Evolutionary conservation across 352 stramenopile species (phyloP), one percentile per base, ranked within the genome.

Genomic region (Globisporangium abappressorium): DNA sequence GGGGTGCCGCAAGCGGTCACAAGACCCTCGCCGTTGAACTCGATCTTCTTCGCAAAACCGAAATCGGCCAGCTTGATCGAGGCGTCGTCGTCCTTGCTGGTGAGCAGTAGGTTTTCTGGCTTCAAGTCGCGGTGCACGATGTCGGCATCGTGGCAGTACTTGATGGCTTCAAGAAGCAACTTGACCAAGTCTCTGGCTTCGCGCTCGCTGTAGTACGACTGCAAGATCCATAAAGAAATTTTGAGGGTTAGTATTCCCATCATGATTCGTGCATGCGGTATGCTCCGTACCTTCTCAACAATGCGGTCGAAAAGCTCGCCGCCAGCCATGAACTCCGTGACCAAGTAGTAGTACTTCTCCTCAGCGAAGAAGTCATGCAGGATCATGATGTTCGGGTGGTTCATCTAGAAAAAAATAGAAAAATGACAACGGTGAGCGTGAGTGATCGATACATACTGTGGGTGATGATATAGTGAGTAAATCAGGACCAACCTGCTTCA

Each of bases 271-370:
- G 30, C 26, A 20, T 18, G 14, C 1, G 5, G 22, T 15, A 18
- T n/a, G n/a, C 2, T 26, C 11, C 75, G 18, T 55, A 93, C 86
- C 79, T 95, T 95, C 61, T 95, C 81, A 15, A 95, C 87, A 9
- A 95, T 93, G 57, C 87, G 87, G 33, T 94, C 88, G 64, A 96
- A 94, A 12, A 94, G 82, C 66, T 94, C 87, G 24, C 94, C 94
- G 34, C 97, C 97, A 41, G 90, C 91, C 84, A 98, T 98, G 60
- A 98, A 94, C 78, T 99, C 96, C 41, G 98, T 98, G 3, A 99
- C 95, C 57, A 99, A 82, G 77, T 99, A 99, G 78, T 98, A 99
- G 70, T 98, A 89, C 56, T 98, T 95, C 2, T 89, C 81, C 55
- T 98, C 92, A 12, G 96, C 85, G 73, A 97, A 98, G 70, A 98